phyloP scores from a whole-genome alignment of 306 rosid species.

The Medicago truncatula region DNA sequence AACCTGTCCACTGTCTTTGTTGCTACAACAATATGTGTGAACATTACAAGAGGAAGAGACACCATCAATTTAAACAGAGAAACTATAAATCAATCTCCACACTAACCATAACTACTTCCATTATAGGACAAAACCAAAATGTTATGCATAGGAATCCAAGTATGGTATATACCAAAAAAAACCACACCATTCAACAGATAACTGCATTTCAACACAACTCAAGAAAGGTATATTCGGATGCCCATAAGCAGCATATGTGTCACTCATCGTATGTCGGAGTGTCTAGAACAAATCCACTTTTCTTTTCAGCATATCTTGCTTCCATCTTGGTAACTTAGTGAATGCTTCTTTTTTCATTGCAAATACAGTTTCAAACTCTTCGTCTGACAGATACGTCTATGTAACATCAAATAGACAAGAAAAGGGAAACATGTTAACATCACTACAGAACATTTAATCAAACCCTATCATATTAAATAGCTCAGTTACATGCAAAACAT shows the following conservation, averaged over 20 bases:
- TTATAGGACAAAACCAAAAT: constrained; percentile 56
- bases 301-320: constrained; percentile 97
- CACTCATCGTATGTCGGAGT: constrained; percentile 38
- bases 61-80: constrained; percentile 52
- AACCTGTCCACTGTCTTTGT: constrained; percentile 53
- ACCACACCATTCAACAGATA: constrained; percentile 60
- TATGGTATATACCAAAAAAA: constrained; percentile 55
- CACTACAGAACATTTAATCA: background rate
- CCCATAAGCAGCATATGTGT: constrained; percentile 44
- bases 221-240: constrained; percentile 46
- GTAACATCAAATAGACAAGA: constrained; percentile 38
- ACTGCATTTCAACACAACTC: constrained; percentile 55
- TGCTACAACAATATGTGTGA: constrained; percentile 59
- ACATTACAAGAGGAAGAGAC: constrained; percentile 60
- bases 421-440: constrained; percentile 35
- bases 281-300: constrained; percentile 81
- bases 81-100: constrained; percentile 69
- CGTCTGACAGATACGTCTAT: constrained; percentile 87
- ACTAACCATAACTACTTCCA: constrained; percentile 63
- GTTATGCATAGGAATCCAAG: constrained; percentile 55
- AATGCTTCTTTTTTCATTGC: constrained; percentile 82
- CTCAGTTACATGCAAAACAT: constrained; percentile 28
- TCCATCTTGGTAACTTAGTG: constrained; percentile 90
- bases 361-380: constrained; percentile 74
- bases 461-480: background rate